Conservation (phyloP, 176 grass and related monocot species). For the Areca catechu region DNA sequence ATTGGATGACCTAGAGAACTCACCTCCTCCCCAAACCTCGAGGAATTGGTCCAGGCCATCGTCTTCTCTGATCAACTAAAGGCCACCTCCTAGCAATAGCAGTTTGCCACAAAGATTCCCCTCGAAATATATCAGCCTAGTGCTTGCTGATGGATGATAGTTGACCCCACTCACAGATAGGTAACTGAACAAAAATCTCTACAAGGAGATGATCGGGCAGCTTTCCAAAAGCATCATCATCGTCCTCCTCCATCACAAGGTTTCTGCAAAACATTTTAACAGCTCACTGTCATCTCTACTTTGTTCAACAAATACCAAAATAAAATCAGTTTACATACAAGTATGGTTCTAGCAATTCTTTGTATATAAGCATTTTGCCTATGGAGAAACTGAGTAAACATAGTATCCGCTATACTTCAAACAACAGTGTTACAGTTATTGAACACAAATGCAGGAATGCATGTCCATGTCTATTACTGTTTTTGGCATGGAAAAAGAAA, state of each 20-base stretch:
- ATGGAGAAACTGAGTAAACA: no score
- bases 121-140: conserved; percentile 68
- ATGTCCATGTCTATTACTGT: no score
- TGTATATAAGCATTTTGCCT: no score
- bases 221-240: conserved; percentile 39
- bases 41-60: conserved; percentile 98
- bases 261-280: conserved; percentile 2
- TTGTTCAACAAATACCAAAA: no score
- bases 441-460: no score
- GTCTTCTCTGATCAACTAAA: conserved; percentile 38
- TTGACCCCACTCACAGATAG: conserved; percentile 53
- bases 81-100: conserved; percentile 70
- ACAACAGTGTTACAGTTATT: no score
- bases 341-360: no score
- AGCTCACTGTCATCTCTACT: no score
- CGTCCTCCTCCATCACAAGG: conserved; percentile 49
- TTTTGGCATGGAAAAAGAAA: no score
- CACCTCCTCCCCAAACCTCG: conserved; percentile 79
- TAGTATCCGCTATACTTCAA: no score
- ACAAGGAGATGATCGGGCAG: conserved; percentile 88
- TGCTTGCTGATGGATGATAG: conserved; percentile 76
- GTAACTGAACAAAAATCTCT: conserved; percentile 66
- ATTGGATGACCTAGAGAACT: conserved; percentile 7
- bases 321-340: no score
- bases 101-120: conserved; percentile 81